Evolutionary conservation across 805 yeast species (phyloP).

Genomic region (Saccharomycopsis olivae): DNA sequence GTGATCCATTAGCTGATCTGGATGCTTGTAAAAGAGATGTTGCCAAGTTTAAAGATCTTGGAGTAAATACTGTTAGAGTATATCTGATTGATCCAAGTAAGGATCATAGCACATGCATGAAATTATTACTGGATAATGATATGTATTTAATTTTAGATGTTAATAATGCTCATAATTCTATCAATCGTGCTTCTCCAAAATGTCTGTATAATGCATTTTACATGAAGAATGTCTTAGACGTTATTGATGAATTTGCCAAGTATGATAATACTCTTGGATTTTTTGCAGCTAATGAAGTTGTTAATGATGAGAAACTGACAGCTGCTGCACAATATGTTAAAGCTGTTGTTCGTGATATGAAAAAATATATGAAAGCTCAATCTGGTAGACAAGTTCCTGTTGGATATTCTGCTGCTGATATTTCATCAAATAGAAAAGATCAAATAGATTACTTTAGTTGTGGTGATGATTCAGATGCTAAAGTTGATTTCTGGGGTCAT

Average conservation of each 20-base stretch:
- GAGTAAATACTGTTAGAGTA: conserved; percentile 65
- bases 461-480: conserved; percentile 67
- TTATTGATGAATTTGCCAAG: conserved; percentile 53
- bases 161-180: conserved; percentile 60
- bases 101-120: conserved; percentile 63
- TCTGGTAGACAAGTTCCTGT: conserved; percentile 58
- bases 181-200: conserved; percentile 46
- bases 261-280: conserved; percentile 64
- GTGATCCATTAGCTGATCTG: conserved; percentile 41
- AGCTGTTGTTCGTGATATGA: conserved; percentile 74
- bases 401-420: conserved; percentile 89
- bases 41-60: conserved; percentile 51
- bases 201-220: conserved; percentile 70
- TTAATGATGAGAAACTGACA: conserved; percentile 48
- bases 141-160: conserved; percentile 65
- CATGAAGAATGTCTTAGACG: conserved; percentile 79
- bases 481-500: conserved; percentile 85
- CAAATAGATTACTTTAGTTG: conserved; percentile 81
- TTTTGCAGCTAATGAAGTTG: conserved; percentile 76
- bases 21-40: conserved; percentile 57
- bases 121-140: conserved; percentile 53
- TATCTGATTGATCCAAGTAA: conserved; percentile 65
- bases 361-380: conserved; percentile 51
- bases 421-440: conserved; percentile 54
- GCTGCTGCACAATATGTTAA: conserved; percentile 65